phyloP scores from a whole-genome alignment of 1,284 basidiomycete genomes.

The Ceratobasidium sp. region DNA sequence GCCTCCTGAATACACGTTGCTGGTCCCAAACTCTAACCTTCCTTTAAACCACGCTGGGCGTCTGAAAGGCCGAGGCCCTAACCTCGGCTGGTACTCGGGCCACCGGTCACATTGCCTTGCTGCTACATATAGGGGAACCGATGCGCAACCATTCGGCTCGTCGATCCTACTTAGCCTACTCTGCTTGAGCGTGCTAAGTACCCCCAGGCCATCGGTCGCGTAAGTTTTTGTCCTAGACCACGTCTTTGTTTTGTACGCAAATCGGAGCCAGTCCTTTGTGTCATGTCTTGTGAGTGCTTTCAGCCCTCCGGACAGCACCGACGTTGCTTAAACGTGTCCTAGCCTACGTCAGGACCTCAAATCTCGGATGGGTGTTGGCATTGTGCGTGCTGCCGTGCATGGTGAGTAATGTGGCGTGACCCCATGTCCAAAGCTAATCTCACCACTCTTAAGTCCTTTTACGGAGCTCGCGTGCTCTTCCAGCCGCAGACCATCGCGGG shows the following conservation, averaged over 20 bases:
- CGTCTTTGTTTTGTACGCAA: background rate
- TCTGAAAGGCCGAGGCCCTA: conserved; percentile 33
- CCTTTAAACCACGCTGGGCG: conserved; percentile 5
- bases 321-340: conserved; percentile 9
- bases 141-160: conserved; percentile 8
- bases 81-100: conserved; percentile 31
- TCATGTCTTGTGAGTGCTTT: conserved; percentile 23
- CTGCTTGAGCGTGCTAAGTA: background rate
- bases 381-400: conserved; percentile 21
- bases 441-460: conserved; percentile 21
- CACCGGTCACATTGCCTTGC: conserved; percentile 17
- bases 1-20: conserved; percentile 20
- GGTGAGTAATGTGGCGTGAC: background rate
- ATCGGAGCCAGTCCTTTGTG: background rate
- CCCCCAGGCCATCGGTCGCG: background rate
- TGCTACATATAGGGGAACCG: conserved; percentile 29
- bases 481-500: background rate
- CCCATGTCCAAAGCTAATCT: background rate
- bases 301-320: background rate
- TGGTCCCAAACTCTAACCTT: conserved; percentile 36
- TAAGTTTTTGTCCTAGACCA: background rate
- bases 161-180: conserved; percentile 3
- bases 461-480: conserved; percentile 1
- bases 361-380: background rate
- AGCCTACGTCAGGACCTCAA: background rate